Percentiles rank a stretch among this genome's conserved stretches.
phyloP scores from a whole-genome alignment of 176 grass and related monocot species.

The Cenchrus purpureus region DNA sequence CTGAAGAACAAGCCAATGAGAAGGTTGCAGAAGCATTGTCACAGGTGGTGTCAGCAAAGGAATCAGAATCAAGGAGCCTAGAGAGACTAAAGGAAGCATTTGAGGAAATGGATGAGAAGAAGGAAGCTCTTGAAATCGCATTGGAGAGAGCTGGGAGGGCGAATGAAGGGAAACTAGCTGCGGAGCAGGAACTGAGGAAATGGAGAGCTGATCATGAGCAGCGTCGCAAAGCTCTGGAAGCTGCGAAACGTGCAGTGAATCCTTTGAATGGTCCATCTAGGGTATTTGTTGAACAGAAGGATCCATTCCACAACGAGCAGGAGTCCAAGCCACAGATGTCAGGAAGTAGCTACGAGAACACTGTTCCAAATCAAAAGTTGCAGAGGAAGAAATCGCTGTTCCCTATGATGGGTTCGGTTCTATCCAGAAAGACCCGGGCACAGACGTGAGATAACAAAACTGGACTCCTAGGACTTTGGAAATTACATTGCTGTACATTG shows the following conservation, averaged over 20 bases:
- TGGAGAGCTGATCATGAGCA: slow-evolving; percentile 93
- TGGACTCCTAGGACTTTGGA: slow-evolving; percentile 10
- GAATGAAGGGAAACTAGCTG: slow-evolving; percentile 78
- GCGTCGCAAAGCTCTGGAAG: slow-evolving; percentile 65
- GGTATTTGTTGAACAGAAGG: slow-evolving; percentile 50
- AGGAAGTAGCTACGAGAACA: slow-evolving; percentile 39
- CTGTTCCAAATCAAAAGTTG: slow-evolving; percentile 46
- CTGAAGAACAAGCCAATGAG: slow-evolving; percentile 77
- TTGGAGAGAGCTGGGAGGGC: slow-evolving; percentile 67
- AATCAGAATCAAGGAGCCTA: slow-evolving; percentile 57
- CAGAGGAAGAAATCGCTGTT: slow-evolving; percentile 82
- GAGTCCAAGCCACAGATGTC: slow-evolving; percentile 42
- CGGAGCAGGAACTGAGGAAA: slow-evolving; percentile 88
- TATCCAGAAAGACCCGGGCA: slow-evolving; percentile 55
- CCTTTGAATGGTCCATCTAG: slow-evolving; percentile 55
- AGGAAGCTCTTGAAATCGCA: slow-evolving; percentile 58
- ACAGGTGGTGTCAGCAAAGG: slow-evolving; percentile 70
- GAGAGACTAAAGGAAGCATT: slow-evolving; percentile 58
- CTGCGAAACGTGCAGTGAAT: slow-evolving; percentile 51
- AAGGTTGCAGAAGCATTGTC: slow-evolving; percentile 62
- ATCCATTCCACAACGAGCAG: slow-evolving; percentile 34
- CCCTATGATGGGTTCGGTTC: slow-evolving; percentile 62
- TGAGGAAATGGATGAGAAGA: slow-evolving; percentile 69
- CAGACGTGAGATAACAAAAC: slow-evolving; percentile 34
- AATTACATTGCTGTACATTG: slow-evolving; percentile 40